These are phyloP conservation scores for Melocanna baccifera DNA, from an alignment of 176 grass and related monocot species.

Conservation along the genomic window DNA sequence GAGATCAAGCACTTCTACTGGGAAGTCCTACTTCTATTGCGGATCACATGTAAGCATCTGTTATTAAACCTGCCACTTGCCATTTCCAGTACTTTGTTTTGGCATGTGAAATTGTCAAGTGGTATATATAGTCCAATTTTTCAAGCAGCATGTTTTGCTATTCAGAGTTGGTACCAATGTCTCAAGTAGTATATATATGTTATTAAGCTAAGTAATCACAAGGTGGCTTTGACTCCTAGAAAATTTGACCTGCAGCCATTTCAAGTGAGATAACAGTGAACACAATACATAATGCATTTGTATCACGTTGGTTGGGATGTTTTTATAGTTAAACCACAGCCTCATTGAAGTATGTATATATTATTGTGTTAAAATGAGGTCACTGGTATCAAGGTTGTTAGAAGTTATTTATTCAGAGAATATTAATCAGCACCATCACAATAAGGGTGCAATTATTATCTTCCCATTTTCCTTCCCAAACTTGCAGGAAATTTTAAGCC, in stretches of 20 bases:
- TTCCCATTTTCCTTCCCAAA: neutral
- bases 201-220: neutral
- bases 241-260: neutral
- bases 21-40: slow-evolving; percentile 78
- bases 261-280: neutral
- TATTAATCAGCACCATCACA: no score
- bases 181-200: neutral
- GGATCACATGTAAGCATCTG: slow-evolving; percentile 77
- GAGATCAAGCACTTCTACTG: slow-evolving; percentile 59
- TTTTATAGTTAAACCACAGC: neutral
- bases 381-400: neutral
- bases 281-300: neutral
- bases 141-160: neutral
- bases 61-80: neutral
- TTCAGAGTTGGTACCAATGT: neutral
- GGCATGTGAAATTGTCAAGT: neutral
- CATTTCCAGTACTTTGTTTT: neutral
- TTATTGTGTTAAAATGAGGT: neutral
- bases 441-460: no score
- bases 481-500: neutral
- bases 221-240: neutral
- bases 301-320: neutral
- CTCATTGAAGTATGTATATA: neutral
- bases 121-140: neutral
- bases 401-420: no score